Evolutionary conservation across 2,329 filamentous ascomycete genomes (phyloP).

Genomic region (Paraphaeosphaeria minitans): DNA sequence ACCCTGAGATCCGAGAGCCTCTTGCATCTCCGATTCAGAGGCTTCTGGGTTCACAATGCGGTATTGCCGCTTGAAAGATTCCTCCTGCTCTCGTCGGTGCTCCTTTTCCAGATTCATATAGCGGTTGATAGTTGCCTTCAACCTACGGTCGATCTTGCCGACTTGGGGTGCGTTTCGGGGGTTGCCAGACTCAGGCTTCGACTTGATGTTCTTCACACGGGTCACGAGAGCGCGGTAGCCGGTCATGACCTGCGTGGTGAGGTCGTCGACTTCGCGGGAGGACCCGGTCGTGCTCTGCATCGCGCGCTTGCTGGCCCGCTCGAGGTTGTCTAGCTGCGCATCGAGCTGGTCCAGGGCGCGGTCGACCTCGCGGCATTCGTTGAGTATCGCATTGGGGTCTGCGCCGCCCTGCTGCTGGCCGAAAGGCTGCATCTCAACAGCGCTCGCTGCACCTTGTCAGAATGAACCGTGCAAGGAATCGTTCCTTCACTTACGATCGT

Average conservation of each 20-base stretch:
- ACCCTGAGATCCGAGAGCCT: constrained; percentile 74
- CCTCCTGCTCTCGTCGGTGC: constrained; percentile 79
- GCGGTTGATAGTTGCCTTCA: constrained; percentile 79
- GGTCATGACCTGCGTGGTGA: constrained; percentile 80
- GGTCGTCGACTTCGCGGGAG: constrained; percentile 71
- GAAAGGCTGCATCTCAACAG: constrained; percentile 75
- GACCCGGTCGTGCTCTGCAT: constrained; percentile 77
- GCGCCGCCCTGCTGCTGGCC: constrained; percentile 26
- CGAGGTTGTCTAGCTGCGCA: constrained; percentile 72
- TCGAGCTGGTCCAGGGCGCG: constrained; percentile 76
- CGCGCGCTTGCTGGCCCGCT: constrained; percentile 70
- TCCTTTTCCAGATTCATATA: constrained; percentile 82
- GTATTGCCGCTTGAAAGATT: constrained; percentile 88
- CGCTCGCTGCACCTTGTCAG: constrained; percentile 40
- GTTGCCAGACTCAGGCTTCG: constrained; percentile 73
- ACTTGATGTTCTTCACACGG: constrained; percentile 82
- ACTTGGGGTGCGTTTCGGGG: constrained; percentile 80
- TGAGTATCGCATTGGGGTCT: constrained; percentile 77
- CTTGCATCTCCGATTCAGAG: constrained; percentile 74
- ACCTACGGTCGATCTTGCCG: constrained; percentile 75
- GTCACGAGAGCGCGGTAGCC: constrained; percentile 79
- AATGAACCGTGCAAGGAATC: constrained; percentile 27
- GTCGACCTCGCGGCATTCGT: constrained; percentile 83
- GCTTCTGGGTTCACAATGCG: constrained; percentile 86
- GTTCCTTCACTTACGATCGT: constrained; percentile 37